Evolutionary conservation across 2,329 filamentous ascomycete species (phyloP), one percentile per base, ranked within the genome.

Genomic region (Colletotrichum tamarilloi): DNA sequence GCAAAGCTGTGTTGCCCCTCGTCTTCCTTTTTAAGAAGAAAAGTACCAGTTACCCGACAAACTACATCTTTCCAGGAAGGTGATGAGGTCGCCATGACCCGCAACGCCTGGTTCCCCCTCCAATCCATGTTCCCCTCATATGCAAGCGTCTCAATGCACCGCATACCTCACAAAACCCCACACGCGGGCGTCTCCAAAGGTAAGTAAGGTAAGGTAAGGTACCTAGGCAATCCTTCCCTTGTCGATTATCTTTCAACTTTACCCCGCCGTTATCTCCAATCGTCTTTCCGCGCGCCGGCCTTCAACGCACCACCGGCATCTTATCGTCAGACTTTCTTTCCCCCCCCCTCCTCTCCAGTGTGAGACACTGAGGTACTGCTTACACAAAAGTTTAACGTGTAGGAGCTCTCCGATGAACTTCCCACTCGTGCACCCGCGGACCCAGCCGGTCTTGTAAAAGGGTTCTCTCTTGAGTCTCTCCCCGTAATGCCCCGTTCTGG

Each of bases 221-320:
- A 62, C 62, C 60, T 55, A 59, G 32, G 38, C 5, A 42, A 42
- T 42, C 38, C 68, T 32, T 68, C 68, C 35, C 35, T 19, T 62
- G 32, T 19, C 62, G 30, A 73, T 46, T 71, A 66, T 66, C 56
- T 59, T 14, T 72, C 42, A 72, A 74, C 72, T 68, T 22, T 74
- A 72, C 72, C 72, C 72, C 72, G 72, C 72, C 72, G 72, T 72
- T 74, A 74, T 74, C 72, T 74, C 26, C 30, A 46, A 42, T 35
- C 60, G 49, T 46, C 46, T 30, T 46, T 53, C 52, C 14, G 30
- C 60, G 49, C 60, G 35, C 32, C 38, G 19, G 42, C 42, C 19
- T 49, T n/a, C 0, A 49, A 49, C 42, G 42, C 42, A 22, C 42
- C 19, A 49, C 19, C 14, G 16, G 24, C 26, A 9, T 35, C 70